Evolutionary conservation across 1,139 yeast genomes (phyloP), one percentile per base, ranked within the genome.

Genomic region (Yamadazyma spencermartinsiae): DNA sequence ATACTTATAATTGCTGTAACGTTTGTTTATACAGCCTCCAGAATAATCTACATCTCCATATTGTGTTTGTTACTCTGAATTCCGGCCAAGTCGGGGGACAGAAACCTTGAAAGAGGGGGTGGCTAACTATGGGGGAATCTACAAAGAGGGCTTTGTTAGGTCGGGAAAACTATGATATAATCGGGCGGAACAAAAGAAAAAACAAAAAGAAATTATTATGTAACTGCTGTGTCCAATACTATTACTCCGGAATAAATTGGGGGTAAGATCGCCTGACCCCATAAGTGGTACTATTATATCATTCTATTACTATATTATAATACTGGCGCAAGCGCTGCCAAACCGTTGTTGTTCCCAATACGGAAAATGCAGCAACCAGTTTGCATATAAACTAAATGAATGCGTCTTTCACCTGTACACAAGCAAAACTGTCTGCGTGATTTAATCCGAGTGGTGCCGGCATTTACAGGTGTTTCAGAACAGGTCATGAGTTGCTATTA

Each of bases 1-100:
- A 23, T 24, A 23, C 17, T 16, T 32, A 21, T 21, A 32, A 23
- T 32, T 32, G 34, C 34, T 32, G 28, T 23, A n/a, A 10, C 4
- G 18, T n/a, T n/a, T n/a, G n/a, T n/a, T n/a, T n/a, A n/a, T n/a
- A n/a, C n/a, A n/a, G 5, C 12, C 7, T 11, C 26, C 26, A 23
- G 12, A n/a, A n/a, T n/a, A n/a, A 11, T 11, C n/a, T 23, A 11
- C 26, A 10, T 8, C 26, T 11, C 26, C 26, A 23, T 19, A 19
- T 19, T 20, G 23, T 20, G 23, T 20, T 20, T 20, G 23, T 20
- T 7, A 20, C 23, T 7, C 23, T 20, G 23, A 20, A 20, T n/a
- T n/a, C n/a, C n/a, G n/a, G n/a, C n/a, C n/a, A n/a, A n/a, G n/a
- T 10, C 23, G 7, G 23, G 23, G 23, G 23, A 23, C 12, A 10